Percentiles rank a stretch among this genome's conserved stretches.
phyloP scores from a whole-genome alignment of 1,139 yeast genomes.

The Magnusiomyces fungicola region DNA sequence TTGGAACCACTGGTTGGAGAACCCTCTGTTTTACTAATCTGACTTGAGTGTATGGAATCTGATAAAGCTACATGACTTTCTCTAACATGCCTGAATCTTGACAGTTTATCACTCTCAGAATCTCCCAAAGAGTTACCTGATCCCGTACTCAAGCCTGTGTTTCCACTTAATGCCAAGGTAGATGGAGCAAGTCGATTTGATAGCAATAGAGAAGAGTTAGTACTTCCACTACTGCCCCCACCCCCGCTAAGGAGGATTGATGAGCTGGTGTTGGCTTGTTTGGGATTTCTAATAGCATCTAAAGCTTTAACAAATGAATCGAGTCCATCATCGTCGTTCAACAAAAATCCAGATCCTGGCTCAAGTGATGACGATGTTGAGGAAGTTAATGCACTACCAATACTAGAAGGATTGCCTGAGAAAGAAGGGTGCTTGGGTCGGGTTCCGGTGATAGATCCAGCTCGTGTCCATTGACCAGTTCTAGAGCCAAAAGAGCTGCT shows the following conservation, averaged over 20 bases:
- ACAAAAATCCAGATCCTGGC: constrained; percentile 32
- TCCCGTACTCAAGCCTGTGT: not conserved
- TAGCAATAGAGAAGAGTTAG: constrained; percentile 8
- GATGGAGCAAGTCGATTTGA: not conserved
- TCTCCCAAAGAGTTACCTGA: constrained; percentile 5
- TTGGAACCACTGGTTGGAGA: constrained; percentile 2
- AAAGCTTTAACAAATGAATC: constrained; percentile 46
- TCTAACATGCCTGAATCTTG: constrained; percentile 42
- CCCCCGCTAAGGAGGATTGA: constrained; percentile 8
- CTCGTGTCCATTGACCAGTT: constrained; percentile 21
- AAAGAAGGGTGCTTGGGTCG: constrained; percentile 21
- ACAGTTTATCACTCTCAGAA: constrained; percentile 30
- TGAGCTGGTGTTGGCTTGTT: constrained; percentile 2
- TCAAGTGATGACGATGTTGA: constrained; percentile 25
- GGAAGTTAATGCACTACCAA: constrained; percentile 18
- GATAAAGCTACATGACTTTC: constrained; percentile 40
- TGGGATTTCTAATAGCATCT: constrained; percentile 41
- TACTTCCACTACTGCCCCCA: constrained; percentile 14
- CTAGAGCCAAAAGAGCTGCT: constrained; percentile 31
- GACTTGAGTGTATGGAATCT: constrained; percentile 26
- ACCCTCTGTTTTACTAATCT: not conserved
- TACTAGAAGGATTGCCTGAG: constrained; percentile 21
- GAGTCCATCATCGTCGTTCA: constrained; percentile 16
- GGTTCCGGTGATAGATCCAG: constrained; percentile 21
- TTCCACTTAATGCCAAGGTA: not conserved